Evolutionary conservation across 2,329 filamentous ascomycete species (phyloP).

Genomic region (Aspergillus vadensis): DNA sequence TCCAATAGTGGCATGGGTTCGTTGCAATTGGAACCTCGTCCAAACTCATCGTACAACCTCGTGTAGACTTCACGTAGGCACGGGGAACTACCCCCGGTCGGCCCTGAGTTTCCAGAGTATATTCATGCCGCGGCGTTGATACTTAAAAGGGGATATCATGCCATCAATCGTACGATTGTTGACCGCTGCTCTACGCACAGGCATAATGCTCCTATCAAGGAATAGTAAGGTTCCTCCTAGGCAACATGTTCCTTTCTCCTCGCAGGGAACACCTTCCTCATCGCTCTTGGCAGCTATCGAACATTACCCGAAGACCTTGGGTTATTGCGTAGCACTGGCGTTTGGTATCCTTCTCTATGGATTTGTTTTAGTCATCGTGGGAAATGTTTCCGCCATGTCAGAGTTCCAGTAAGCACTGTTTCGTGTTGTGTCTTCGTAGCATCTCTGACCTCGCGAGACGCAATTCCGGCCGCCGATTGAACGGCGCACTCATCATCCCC

Average conservation of each 20-base stretch:
- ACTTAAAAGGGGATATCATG: not conserved
- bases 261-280: not conserved
- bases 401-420: constrained; percentile 20
- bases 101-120: not conserved
- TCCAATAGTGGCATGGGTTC: not conserved
- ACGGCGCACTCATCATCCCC: constrained; percentile 42
- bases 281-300: constrained; percentile 11
- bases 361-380: constrained; percentile 37
- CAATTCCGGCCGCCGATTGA: constrained; percentile 37
- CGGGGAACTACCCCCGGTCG: not conserved
- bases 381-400: constrained; percentile 28
- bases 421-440: not conserved
- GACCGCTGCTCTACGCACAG: not conserved
- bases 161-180: not conserved
- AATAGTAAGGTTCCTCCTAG: not conserved
- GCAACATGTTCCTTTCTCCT: not conserved
- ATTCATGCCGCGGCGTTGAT: constrained; percentile 1
- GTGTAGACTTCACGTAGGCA: not conserved
- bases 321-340: constrained; percentile 23
- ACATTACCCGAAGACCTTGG: constrained; percentile 14
- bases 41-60: not conserved
- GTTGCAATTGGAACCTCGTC: not conserved
- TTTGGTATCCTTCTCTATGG: constrained; percentile 35
- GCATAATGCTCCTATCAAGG: not conserved
- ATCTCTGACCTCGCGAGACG: constrained; percentile 9